phyloP scores from a whole-genome alignment of 805 yeast genomes.

The Monosporozyma aerobia region DNA sequence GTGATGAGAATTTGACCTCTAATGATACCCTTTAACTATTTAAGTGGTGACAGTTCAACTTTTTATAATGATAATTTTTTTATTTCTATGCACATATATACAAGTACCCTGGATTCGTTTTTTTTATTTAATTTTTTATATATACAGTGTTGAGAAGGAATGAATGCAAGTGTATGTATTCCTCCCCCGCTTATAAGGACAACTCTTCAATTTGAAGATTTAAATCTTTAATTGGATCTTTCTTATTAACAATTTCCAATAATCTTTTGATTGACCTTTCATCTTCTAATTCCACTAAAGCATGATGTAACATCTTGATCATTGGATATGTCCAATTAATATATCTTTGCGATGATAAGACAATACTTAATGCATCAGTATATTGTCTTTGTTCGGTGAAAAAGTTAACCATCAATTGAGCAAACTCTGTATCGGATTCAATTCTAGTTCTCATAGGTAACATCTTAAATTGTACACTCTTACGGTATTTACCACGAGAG shows the following conservation, averaged over 20 bases:
- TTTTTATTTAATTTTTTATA: neutral
- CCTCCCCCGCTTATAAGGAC: slow-evolving; percentile 3
- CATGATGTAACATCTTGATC: slow-evolving; percentile 34
- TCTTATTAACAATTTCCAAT: slow-evolving; percentile 27
- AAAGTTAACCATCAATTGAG: slow-evolving; percentile 55
- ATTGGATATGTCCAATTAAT: slow-evolving; percentile 58
- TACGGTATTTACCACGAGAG: slow-evolving; percentile 70
- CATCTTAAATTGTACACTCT: slow-evolving; percentile 40
- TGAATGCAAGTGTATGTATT: too few species aligned
- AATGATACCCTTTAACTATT: too few species aligned
- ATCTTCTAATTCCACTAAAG: slow-evolving; percentile 39
- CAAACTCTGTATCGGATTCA: slow-evolving; percentile 38
- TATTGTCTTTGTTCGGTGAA: slow-evolving; percentile 46
- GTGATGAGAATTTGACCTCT: neutral
- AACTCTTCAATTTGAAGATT: slow-evolving; percentile 16
- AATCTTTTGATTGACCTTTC: slow-evolving; percentile 24
- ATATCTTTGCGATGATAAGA: slow-evolving; percentile 55
- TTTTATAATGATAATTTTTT: neutral
- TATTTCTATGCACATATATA: slow-evolving; percentile 1
- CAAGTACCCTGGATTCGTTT: neutral
- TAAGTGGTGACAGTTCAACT: too few species aligned
- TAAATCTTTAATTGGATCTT: slow-evolving; percentile 12
- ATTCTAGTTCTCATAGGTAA: slow-evolving; percentile 40
- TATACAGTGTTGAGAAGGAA: neutral
- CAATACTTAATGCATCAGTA: slow-evolving; percentile 62